A percentile compares a stretch with the other conserved stretches of the same genome.
Conservation (phyloP, 495 filamentous ascomycete species). For the Aspergillus steynii region DNA sequence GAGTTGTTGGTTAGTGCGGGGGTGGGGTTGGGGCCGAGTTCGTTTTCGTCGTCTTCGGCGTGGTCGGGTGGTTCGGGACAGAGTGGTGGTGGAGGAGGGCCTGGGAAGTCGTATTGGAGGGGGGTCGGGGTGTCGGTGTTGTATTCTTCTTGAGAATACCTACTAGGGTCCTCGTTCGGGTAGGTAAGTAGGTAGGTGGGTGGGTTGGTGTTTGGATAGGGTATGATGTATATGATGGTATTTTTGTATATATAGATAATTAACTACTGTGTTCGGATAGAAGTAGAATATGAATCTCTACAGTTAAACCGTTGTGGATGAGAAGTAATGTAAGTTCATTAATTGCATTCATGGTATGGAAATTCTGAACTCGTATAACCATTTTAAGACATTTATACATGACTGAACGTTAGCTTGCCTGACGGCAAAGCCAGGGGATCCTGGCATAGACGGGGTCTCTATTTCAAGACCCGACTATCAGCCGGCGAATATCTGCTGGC, state of each 20-base stretch:
- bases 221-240: neutral
- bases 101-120: slow-evolving; percentile 56
- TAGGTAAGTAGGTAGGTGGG: neutral
- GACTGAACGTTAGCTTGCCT: neutral
- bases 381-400: neutral
- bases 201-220: neutral
- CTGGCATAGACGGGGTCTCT: neutral
- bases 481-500: neutral
- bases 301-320: too few species aligned
- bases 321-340: neutral
- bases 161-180: neutral
- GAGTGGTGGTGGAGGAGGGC: slow-evolving; percentile 67
- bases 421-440: slow-evolving; percentile 17
- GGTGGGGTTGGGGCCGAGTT: slow-evolving; percentile 63
- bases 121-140: slow-evolving; percentile 85
- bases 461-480: neutral
- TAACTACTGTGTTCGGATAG: too few species aligned
- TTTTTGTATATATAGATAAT: too few species aligned
- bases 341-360: neutral
- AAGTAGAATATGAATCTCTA: neutral
- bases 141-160: slow-evolving; percentile 74
- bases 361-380: neutral
- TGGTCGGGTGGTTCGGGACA: slow-evolving; percentile 27
- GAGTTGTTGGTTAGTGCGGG: slow-evolving; percentile 91
- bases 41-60: slow-evolving; percentile 40